Conservation (phyloP, 805 yeast species). For the Suhomyces vadensis region DNA sequence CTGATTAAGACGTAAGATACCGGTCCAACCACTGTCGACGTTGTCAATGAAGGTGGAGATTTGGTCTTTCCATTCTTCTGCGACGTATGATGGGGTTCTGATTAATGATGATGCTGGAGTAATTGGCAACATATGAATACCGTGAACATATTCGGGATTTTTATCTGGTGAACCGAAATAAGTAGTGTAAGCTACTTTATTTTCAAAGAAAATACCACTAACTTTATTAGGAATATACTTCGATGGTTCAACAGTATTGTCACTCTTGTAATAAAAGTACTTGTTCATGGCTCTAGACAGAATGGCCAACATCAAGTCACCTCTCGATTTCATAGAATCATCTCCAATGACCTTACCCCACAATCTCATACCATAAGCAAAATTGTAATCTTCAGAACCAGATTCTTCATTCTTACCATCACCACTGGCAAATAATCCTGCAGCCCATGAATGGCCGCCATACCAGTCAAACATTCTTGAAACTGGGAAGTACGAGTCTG, state of each 20-base stretch:
- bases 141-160: conserved; percentile 24
- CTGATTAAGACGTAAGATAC: conserved; percentile 48
- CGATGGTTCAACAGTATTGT: conserved; percentile 20
- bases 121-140: conserved; percentile 29
- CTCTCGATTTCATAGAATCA: conserved; percentile 25
- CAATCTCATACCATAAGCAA: conserved; percentile 27
- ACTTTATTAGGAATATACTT: conserved; percentile 21
- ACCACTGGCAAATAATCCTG: conserved; percentile 19
- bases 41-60: conserved; percentile 33
- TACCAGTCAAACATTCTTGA: conserved; percentile 28
- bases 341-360: conserved; percentile 26
- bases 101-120: conserved; percentile 25
- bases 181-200: conserved; percentile 25
- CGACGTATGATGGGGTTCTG: conserved; percentile 20
- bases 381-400: conserved; percentile 25
- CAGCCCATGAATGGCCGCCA: conserved; percentile 30
- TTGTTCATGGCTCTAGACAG: conserved; percentile 21
- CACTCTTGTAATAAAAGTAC: conserved; percentile 21
- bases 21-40: conserved; percentile 65
- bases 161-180: conserved; percentile 21
- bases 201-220: conserved; percentile 25
- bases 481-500: conserved; percentile 23
- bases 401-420: conserved; percentile 28
- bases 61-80: conserved; percentile 25
- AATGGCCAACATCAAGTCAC: conserved; percentile 25